Conservation (phyloP, 2,329 filamentous ascomycete genomes). For the Aureobasidium sp. region DNA sequence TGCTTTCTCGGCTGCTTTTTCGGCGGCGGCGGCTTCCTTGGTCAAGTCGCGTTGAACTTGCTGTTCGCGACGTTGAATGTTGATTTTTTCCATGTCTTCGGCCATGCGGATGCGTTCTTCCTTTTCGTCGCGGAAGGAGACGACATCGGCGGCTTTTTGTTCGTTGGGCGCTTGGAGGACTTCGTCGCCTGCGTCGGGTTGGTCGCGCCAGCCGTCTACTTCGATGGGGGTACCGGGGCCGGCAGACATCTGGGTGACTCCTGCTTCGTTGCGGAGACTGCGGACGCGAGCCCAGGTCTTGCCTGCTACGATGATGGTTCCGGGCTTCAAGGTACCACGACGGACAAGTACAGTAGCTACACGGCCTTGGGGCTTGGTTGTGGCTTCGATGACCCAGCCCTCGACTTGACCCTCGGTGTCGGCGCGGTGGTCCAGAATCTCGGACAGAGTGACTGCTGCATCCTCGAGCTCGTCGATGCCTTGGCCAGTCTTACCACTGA, state of each 20-base stretch:
- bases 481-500: conserved; percentile 87
- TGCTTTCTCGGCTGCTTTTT: conserved; percentile 28
- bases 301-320: conserved; percentile 80
- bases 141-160: conserved; percentile 66
- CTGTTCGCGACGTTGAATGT: conserved; percentile 50
- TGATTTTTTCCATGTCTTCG: conserved; percentile 67
- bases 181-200: conserved; percentile 77
- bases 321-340: conserved; percentile 71
- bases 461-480: conserved; percentile 92
- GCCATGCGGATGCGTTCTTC: conserved; percentile 58
- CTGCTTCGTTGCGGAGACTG: conserved; percentile 75
- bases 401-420: conserved; percentile 70
- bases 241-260: conserved; percentile 61
- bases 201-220: conserved; percentile 87
- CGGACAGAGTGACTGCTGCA: conserved; percentile 74
- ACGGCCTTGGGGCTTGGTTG: conserved; percentile 74
- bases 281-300: conserved; percentile 83
- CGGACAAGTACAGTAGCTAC: conserved; percentile 84
- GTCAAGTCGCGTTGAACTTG: conserved; percentile 56
- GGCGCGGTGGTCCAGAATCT: conserved; percentile 83
- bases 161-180: conserved; percentile 77
- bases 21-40: conserved; percentile 36
- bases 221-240: conserved; percentile 85
- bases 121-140: conserved; percentile 67
- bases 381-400: conserved; percentile 89